A percentile compares a stretch with the other conserved stretches of the same genome.
Evolutionary conservation across 768 basidiomycete species (phyloP).

Genomic region (Kwoniella europaea): DNA sequence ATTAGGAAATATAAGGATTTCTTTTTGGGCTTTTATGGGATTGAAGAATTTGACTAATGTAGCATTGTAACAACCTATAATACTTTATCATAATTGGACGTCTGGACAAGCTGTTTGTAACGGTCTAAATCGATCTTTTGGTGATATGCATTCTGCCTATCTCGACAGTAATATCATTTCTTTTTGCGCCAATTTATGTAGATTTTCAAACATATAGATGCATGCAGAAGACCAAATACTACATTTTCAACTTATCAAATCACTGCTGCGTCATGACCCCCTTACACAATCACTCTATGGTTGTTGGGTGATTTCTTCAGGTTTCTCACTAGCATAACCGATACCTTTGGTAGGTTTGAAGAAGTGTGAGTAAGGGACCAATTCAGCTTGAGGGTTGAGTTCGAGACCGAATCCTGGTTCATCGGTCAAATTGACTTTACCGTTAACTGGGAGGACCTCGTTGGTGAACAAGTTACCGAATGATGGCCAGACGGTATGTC

Average conservation of each 20-base stretch:
- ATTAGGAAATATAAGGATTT: background rate
- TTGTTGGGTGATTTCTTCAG: constrained; percentile 8
- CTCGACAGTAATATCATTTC: no score
- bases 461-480: constrained; percentile 62
- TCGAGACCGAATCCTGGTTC: constrained; percentile 61
- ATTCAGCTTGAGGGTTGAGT: constrained; percentile 59
- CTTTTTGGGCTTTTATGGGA: background rate
- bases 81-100: no score
- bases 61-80: background rate
- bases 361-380: constrained; percentile 54
- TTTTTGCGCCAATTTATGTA: background rate
- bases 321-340: constrained; percentile 37
- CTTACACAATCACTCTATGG: background rate
- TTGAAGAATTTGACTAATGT: background rate
- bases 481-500: constrained; percentile 59
- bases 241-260: background rate
- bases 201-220: background rate
- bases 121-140: no score
- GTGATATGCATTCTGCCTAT: no score
- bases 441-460: constrained; percentile 60
- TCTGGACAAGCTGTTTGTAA: no score
- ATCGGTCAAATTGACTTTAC: constrained; percentile 58
- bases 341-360: constrained; percentile 40
- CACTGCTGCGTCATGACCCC: background rate
- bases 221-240: background rate